phyloP scores from a whole-genome alignment of 2,329 filamentous ascomycete species.

The Penicillium fuscoglaucum region DNA sequence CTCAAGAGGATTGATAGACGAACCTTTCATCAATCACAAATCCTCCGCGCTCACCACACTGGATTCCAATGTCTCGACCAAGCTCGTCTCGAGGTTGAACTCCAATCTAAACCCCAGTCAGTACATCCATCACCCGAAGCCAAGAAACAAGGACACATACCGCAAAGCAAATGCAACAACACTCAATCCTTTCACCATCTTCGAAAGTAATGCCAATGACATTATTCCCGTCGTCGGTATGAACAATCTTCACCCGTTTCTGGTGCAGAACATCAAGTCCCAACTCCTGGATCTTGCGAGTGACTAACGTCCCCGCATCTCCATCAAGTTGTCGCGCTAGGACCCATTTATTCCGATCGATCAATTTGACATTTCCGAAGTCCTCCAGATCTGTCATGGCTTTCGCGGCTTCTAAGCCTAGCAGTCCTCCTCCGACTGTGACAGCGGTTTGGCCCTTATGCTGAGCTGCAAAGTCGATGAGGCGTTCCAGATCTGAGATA shows the following conservation, averaged over 20 bases:
- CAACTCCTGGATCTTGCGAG: slow-evolving; percentile 74
- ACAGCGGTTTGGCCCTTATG: slow-evolving; percentile 68
- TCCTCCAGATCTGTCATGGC: slow-evolving; percentile 84
- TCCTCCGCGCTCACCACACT: slow-evolving; percentile 69
- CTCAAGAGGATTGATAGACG: neutral
- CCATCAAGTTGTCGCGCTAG: slow-evolving; percentile 77
- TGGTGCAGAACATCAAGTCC: slow-evolving; percentile 78
- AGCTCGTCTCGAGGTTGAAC: slow-evolving; percentile 79
- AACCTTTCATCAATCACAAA: slow-evolving; percentile 58
- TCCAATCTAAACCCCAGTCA: slow-evolving; percentile 59
- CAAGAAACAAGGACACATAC: slow-evolving; percentile 35
- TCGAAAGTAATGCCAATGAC: slow-evolving; percentile 77
- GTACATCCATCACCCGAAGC: neutral
- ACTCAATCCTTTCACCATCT: slow-evolving; percentile 74
- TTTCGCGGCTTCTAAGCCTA: slow-evolving; percentile 86
- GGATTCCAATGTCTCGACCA: slow-evolving; percentile 67
- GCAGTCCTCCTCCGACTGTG: slow-evolving; percentile 79
- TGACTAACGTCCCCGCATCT: slow-evolving; percentile 78
- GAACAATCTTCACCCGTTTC: slow-evolving; percentile 71
- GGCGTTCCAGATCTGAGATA: slow-evolving; percentile 73
- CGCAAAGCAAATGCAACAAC: slow-evolving; percentile 82
- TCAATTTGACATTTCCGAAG: slow-evolving; percentile 71
- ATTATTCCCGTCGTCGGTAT: slow-evolving; percentile 64
- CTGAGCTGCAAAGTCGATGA: slow-evolving; percentile 70
- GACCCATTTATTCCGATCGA: slow-evolving; percentile 82